phyloP scores from a whole-genome alignment of 2,329 filamentous ascomycete species.

The Phoma sp. region DNA sequence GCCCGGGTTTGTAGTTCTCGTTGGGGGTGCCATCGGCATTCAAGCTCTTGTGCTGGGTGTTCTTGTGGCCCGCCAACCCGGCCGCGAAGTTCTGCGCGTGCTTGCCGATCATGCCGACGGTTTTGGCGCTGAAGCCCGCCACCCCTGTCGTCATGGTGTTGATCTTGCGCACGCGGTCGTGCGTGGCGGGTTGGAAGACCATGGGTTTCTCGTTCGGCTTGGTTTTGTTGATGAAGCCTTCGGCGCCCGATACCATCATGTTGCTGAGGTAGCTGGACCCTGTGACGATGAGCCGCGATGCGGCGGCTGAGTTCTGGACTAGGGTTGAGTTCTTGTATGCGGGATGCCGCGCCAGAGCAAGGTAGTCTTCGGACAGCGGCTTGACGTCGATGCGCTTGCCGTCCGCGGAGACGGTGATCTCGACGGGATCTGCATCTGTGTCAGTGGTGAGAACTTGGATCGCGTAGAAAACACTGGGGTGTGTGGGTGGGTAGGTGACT shows the following conservation, averaged over 20 bases:
- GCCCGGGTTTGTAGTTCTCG: slow-evolving; percentile 78
- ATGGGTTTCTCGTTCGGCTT: slow-evolving; percentile 80
- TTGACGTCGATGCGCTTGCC: slow-evolving; percentile 72
- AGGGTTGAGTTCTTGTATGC: slow-evolving; percentile 88
- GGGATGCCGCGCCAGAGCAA: slow-evolving; percentile 80
- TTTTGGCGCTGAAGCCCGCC: slow-evolving; percentile 80
- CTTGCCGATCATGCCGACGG: slow-evolving; percentile 80
- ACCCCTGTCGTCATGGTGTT: slow-evolving; percentile 84
- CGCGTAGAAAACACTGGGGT: slow-evolving; percentile 6
- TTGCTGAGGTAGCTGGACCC: slow-evolving; percentile 81
- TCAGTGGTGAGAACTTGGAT: slow-evolving; percentile 27
- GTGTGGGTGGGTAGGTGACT: slow-evolving; percentile 26
- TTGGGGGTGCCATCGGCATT: slow-evolving; percentile 72
- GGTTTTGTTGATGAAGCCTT: slow-evolving; percentile 79
- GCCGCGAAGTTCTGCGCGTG: slow-evolving; percentile 92
- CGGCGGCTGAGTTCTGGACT: slow-evolving; percentile 84
- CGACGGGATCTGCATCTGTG: slow-evolving; percentile 69
- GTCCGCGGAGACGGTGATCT: slow-evolving; percentile 74
- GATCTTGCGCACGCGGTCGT: slow-evolving; percentile 84
- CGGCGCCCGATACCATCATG: slow-evolving; percentile 76
- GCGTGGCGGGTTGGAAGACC: slow-evolving; percentile 85
- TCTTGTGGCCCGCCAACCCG: slow-evolving; percentile 68
- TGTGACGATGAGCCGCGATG: slow-evolving; percentile 90
- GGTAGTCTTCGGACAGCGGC: slow-evolving; percentile 72
- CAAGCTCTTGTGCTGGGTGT: slow-evolving; percentile 63